These are phyloP conservation scores for Neurospora africana DNA, from an alignment of 495 filamentous ascomycete species.

Conservation along the genomic window DNA sequence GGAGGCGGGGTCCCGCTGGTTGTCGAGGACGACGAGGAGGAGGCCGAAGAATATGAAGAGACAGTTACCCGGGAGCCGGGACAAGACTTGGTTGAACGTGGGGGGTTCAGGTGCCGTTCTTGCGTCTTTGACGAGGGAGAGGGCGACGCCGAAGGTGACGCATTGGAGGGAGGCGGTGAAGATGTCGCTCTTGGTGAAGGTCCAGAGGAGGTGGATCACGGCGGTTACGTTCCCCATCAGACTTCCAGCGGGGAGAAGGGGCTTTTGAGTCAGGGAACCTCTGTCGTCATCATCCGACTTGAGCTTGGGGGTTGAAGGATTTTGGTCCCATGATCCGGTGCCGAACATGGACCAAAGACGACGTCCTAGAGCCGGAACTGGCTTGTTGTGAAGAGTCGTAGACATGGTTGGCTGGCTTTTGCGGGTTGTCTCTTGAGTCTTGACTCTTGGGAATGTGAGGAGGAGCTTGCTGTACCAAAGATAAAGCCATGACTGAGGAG, in stretches of 20 bases:
- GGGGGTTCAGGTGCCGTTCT: not conserved
- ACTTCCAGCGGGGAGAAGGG: not conserved
- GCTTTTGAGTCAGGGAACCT: not conserved
- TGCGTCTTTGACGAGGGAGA: not conserved
- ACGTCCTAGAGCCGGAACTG: not conserved
- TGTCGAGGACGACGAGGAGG: slow-evolving; percentile 35
- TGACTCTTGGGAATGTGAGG: not conserved
- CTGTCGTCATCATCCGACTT: not conserved
- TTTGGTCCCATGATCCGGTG: not conserved
- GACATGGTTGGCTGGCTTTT: not conserved
- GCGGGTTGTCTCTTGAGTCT: not conserved
- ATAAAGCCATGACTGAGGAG: not conserved
- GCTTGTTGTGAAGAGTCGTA: not conserved
- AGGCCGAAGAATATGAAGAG: slow-evolving; percentile 7
- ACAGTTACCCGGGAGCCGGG: not conserved
- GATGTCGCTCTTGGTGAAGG: not conserved
- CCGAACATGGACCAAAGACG: not conserved
- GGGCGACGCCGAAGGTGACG: not conserved
- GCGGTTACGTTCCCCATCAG: not conserved
- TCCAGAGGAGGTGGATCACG: not conserved
- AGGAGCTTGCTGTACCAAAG: not conserved
- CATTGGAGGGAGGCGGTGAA: not conserved
- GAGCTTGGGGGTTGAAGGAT: not conserved
- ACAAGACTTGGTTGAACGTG: not conserved
- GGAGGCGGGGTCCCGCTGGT: slow-evolving; percentile 38